Percentiles rank a stretch among this genome's conserved stretches.
phyloP scores from a whole-genome alignment of 2,329 filamentous ascomycete species.

The Harringtonia lauricola region DNA sequence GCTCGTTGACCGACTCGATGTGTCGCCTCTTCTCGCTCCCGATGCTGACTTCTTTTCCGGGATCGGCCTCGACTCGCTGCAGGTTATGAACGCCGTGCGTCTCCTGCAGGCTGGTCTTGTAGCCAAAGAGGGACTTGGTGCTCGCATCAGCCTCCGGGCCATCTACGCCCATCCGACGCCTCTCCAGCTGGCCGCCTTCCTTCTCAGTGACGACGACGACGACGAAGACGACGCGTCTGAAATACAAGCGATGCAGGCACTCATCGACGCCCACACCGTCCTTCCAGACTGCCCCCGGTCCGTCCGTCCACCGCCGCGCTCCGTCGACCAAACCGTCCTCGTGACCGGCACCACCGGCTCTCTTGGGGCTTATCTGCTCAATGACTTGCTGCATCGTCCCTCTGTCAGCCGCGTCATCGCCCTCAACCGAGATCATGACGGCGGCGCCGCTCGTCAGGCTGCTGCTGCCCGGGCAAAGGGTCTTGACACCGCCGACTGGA shows the following conservation, averaged over 20 bases:
- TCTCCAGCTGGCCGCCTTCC: constrained; percentile 21
- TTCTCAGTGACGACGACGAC: constrained; percentile 10
- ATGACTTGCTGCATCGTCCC: constrained; percentile 18
- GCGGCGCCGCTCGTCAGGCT: constrained; percentile 26
- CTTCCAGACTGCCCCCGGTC: too few species aligned
- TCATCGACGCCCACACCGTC: constrained; percentile 22
- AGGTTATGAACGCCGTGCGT: constrained; percentile 25
- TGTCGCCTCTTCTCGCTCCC: constrained; percentile 14
- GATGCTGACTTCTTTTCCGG: constrained; percentile 27
- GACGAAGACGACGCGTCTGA: constrained; percentile 5
- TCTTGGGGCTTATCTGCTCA: constrained; percentile 35
- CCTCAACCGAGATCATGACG: constrained; percentile 34
- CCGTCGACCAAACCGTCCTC: constrained; percentile 25
- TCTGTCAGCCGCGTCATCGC: constrained; percentile 26
- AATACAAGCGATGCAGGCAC: constrained; percentile 16
- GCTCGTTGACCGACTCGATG: constrained; percentile 18
- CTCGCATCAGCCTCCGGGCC: constrained; percentile 26
- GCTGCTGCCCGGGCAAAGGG: constrained; percentile 13
- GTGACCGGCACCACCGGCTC: constrained; percentile 39
- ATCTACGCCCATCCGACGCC: constrained; percentile 28
- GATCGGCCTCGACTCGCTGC: constrained; percentile 28
- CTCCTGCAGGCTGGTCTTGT: constrained; percentile 23
- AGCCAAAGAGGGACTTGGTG: constrained; percentile 21
- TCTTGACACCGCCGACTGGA: constrained; percentile 12
- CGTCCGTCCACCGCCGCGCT: constrained; percentile 15